Evolutionary conservation across 257 asterid genomes (phyloP), one percentile per base, ranked within the genome.

Genomic region (Plantago ovata): DNA sequence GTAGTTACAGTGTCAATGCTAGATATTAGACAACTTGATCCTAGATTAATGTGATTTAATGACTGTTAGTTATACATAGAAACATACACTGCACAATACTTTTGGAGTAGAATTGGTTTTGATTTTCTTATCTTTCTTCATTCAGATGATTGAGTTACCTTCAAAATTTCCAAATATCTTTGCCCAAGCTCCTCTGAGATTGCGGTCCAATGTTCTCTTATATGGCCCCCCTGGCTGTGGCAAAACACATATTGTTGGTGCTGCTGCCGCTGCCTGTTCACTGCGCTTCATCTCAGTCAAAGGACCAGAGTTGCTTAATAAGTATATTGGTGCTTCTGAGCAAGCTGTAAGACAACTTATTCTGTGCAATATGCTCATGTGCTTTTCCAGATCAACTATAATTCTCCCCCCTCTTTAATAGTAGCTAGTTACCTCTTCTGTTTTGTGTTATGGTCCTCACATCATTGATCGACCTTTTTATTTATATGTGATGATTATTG

Each of bases 181-280:
- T 73, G 80, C 84, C 46, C 88, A 88, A 77, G 84, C 96, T 69
- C 98, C 96, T 57, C 65, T 92, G 69, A 84, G 98, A 66, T 61
- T 88, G 95, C 87, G 98, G 21, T 85, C 98, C 72, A 92, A 92
- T 76, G 84, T 88, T 69, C 98, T 92, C 54, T 83, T 92, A 66
- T 92, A 92, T 64, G 98, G 98, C 0, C 98, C 98, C 64, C 96
- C 98, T 66, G 98, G 96, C 66, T 92, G 98, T 79, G 98, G 98
- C 9, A 92, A 92, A 78, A 92, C 98, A 36, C 98, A 92, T 73
- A 82, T 92, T 74, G 96, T 88, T 65, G 96, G 95, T 59, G 95
- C 95, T 67, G 94, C 96, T 69, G 98, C 98, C 72, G 93, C 95
- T 22, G 92, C 98, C 64, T 92, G 96, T 80, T 85, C 95, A 13